These are phyloP conservation scores for Breviolum minutum DNA, from an alignment of 73 alveolate genomes.

Conservation along the genomic window DNA sequence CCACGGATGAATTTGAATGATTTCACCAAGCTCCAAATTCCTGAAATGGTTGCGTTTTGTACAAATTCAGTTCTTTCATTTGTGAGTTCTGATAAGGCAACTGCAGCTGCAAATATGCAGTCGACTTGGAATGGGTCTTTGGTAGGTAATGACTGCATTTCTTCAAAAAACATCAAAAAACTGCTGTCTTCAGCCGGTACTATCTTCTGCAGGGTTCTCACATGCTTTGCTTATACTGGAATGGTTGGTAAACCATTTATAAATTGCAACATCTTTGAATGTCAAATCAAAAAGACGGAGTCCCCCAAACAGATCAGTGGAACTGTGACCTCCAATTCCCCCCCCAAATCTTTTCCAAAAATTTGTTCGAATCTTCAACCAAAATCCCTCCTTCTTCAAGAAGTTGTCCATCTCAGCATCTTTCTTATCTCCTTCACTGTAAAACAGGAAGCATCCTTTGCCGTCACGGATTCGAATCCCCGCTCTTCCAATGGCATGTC, in stretches of 20 bases:
- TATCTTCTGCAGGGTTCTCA: too few relatives aligned
- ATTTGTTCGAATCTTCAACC: neutral
- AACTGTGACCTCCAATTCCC: neutral
- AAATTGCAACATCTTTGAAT: neutral
- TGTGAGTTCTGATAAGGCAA: neutral
- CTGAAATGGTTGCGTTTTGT: too few relatives aligned
- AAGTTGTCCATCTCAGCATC: slow-evolving; percentile 27
- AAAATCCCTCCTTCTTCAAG: neutral
- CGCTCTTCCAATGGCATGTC: too few relatives aligned
- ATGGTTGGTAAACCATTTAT: too few relatives aligned
- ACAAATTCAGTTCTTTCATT: neutral
- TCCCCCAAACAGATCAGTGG: neutral
- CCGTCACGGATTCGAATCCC: too few relatives aligned
- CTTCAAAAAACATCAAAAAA: too few relatives aligned
- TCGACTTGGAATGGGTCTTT: neutral
- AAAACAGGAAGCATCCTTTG: neutral
- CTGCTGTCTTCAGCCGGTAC: too few relatives aligned
- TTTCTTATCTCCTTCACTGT: slow-evolving; percentile 42
- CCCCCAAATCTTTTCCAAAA: neutral
- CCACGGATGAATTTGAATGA: neutral
- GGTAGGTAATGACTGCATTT: too few relatives aligned
- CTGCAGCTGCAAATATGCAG: neutral
- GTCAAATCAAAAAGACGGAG: neutral
- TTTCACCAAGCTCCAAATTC: neutral
- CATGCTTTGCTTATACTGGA: too few relatives aligned